These are phyloP conservation scores for Suhomyces prunicola DNA, from an alignment of 805 yeast species.

Conservation along the genomic window DNA sequence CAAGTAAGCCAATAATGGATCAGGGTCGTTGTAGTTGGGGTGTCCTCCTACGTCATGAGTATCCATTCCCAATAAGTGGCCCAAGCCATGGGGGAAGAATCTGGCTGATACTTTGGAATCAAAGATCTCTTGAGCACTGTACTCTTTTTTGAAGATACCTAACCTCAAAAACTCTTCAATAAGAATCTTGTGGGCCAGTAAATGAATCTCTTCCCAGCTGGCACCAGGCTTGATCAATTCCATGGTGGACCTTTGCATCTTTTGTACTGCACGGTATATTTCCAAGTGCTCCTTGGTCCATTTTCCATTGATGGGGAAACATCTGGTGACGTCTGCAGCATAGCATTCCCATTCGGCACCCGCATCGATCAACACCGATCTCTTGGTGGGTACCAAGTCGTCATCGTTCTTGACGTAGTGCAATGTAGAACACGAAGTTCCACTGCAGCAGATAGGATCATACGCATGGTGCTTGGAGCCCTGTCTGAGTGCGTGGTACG, in stretches of 20 bases:
- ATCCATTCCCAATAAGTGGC: conserved; percentile 91
- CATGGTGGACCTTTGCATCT: conserved; percentile 80
- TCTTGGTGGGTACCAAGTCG: conserved; percentile 44
- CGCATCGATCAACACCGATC: conserved; percentile 82
- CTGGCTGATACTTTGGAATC: conserved; percentile 68
- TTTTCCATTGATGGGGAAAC: conserved; percentile 87
- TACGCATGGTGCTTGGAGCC: conserved; percentile 88
- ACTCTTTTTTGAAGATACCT: conserved; percentile 67
- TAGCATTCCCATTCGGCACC: conserved; percentile 97
- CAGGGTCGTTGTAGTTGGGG: conserved; percentile 80
- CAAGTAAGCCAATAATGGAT: conserved; percentile 71
- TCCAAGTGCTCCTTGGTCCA: conserved; percentile 87
- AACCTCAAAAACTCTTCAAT: conserved; percentile 66
- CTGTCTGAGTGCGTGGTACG: conserved; percentile 89
- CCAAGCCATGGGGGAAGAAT: conserved; percentile 94
- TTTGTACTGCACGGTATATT: conserved; percentile 72
- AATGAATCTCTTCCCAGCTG: conserved; percentile 80
- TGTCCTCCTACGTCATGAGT: conserved; percentile 94
- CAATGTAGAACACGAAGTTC: conserved; percentile 84
- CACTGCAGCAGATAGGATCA: conserved; percentile 95
- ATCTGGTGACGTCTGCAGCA: conserved; percentile 91
- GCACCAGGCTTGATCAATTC: conserved; percentile 75
- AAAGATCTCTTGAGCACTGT: conserved; percentile 60
- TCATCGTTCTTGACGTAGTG: conserved; percentile 84
- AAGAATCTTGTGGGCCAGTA: conserved; percentile 73